Evolutionary conservation across 2,329 filamentous ascomycete genomes (phyloP).

Genomic region (Fragosphaeria purpurea): DNA sequence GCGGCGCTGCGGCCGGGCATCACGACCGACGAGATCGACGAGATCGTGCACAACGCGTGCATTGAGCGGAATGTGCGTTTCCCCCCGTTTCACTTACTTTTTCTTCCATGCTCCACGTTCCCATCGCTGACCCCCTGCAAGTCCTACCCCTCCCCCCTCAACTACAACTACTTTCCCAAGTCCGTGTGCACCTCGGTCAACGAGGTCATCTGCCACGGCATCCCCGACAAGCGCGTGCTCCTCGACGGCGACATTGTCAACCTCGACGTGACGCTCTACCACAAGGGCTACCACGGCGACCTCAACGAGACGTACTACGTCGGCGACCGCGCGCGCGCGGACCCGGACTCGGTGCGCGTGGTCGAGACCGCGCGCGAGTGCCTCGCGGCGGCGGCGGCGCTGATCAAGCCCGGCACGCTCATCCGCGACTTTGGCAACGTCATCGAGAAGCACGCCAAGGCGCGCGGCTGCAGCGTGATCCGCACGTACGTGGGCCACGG

Average conservation of each 20-base stretch:
- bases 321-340: constrained; percentile 72
- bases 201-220: constrained; percentile 97
- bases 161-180: constrained; percentile 95
- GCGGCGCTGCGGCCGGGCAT: constrained; percentile 78
- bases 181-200: constrained; percentile 95
- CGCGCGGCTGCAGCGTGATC: constrained; percentile 76
- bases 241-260: constrained; percentile 94
- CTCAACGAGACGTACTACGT: constrained; percentile 99
- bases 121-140: constrained; percentile 26
- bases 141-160: constrained; percentile 90
- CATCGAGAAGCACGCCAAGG: constrained; percentile 92
- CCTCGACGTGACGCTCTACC: constrained; percentile 90
- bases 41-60: constrained; percentile 89
- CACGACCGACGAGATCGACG: constrained; percentile 90
- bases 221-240: constrained; percentile 80
- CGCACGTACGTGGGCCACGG: constrained; percentile 95
- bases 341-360: constrained; percentile 80
- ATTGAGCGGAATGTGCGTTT: constrained; percentile 74
- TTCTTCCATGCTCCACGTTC: not conserved
- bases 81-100: not conserved
- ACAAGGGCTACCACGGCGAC: constrained; percentile 91
- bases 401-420: constrained; percentile 85
- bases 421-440: constrained; percentile 90
- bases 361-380: constrained; percentile 82
- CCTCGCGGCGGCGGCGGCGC: constrained; percentile 78